phyloP scores from a whole-genome alignment of 371 early-diverging fungal species.

The Caulochytrium protostelioides region DNA sequence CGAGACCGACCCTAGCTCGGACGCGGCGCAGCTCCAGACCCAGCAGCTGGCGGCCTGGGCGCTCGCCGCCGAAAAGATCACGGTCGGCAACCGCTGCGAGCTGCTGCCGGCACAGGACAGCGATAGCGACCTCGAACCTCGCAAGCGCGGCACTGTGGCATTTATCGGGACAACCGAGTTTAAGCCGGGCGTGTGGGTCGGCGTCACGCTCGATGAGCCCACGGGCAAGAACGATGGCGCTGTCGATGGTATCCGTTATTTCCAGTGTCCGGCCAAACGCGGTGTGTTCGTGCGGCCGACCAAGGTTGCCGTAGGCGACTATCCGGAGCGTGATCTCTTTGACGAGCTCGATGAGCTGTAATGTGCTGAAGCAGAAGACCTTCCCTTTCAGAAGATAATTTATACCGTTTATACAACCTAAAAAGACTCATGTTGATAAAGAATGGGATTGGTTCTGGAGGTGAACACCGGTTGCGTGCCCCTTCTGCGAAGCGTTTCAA shows the following conservation, averaged over 20 bases:
- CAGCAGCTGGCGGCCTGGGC: conserved; percentile 21
- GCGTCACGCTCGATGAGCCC: conserved; percentile 88
- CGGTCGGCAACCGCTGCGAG: conserved; percentile 65
- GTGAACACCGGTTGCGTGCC: too few relatives aligned
- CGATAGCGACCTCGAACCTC: conserved; percentile 19
- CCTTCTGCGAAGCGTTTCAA: too few relatives aligned
- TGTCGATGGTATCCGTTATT: conserved; percentile 55
- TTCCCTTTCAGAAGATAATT: too few relatives aligned
- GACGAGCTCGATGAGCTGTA: conserved; percentile 20
- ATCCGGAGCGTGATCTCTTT: conserved; percentile 39
- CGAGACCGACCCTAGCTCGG: conserved; percentile 9
- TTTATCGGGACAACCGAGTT: conserved; percentile 58
- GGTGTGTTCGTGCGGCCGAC: conserved; percentile 78
- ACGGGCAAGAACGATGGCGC: conserved; percentile 83
- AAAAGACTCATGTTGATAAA: too few relatives aligned
- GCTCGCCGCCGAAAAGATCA: conserved; percentile 32
- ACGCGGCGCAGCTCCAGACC: conserved; percentile 12
- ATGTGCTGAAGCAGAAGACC: too few relatives aligned
- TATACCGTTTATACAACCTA: too few relatives aligned
- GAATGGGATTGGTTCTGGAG: too few relatives aligned
- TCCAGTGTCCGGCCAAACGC: conserved; percentile 42
- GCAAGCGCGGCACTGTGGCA: conserved; percentile 51
- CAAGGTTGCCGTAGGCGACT: conserved; percentile 68
- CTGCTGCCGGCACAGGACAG: too few relatives aligned
- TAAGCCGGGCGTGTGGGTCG: conserved; percentile 76